Base-by-base conservation (phyloP, 306 rosid species). In the Cucumis cinereus region DNA sequence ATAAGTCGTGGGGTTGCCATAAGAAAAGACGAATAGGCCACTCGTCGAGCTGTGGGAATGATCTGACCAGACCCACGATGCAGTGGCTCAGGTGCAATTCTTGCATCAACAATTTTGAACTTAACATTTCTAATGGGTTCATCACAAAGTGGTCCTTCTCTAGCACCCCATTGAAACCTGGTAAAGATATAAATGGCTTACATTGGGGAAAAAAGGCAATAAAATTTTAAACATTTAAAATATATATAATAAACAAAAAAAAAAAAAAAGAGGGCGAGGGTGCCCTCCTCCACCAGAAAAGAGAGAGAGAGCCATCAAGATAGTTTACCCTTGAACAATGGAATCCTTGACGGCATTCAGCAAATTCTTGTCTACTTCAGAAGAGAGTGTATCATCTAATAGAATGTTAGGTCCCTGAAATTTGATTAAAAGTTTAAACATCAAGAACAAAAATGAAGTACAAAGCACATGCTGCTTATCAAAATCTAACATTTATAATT, bases 111-210 rank as follows among this genome's bases (percentile, higher is more conserved):
- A 75, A 94, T 94, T 87, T 94, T 94, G 90, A 94, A 92, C 85
- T 94, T 92, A 8, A 94, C 99, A 64, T 94, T 94, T 84, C 99
- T 86, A 45, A 94, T 92, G 78, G 99, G 99, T 72, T 94, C 99
- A 82, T 94, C 99, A 75, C 99, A 94, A 15, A 94, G 87, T 23
- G 99, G 99, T 79, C 99, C 99, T 85, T 94, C 99, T 72, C 96
- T 87, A 78, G 99, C 99, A 79, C 97, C 99, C 99, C 97, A 94
- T 68, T 94, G 97, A 81, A 92, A 94, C 87, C 99, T 94, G 89
- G 70, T 74, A 59, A 76, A 77, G 81, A 77, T 58, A 70, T 17
- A 8, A 47, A 20, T 4, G 55, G 20, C 11, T 6, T 47, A 71
- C 24, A 49, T 24, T 47, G 35, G 16, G 54, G 20, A 1, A 15